Evolutionary conservation across 2,329 filamentous ascomycete species (phyloP).

Genomic region (Monilinia laxa): DNA sequence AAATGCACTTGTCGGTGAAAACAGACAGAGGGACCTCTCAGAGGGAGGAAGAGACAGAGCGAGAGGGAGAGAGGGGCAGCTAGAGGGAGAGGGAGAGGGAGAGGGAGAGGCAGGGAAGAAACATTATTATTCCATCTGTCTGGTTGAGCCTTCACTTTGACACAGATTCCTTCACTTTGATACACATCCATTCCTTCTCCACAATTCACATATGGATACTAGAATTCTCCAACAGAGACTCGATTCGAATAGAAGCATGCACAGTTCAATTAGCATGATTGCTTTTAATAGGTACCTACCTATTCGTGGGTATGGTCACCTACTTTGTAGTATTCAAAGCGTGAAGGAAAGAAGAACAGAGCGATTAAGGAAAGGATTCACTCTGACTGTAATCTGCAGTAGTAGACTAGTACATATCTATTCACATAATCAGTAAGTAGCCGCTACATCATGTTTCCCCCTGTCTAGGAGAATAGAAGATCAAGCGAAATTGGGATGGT

Average conservation of each 20-base stretch:
- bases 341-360: neutral
- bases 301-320: neutral
- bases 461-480: neutral
- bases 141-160: constrained; percentile 1
- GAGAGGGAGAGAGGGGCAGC: neutral
- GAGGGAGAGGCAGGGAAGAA: neutral
- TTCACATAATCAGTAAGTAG: neutral
- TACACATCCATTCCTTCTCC: neutral
- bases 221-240: neutral
- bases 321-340: too few relatives aligned
- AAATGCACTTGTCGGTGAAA: neutral
- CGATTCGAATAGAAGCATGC: neutral
- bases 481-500: constrained; percentile 5
- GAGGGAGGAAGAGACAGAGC: neutral
- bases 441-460: constrained; percentile 1
- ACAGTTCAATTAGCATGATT: neutral
- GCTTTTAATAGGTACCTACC: neutral
- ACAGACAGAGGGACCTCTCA: neutral
- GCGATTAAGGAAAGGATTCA: constrained; percentile 17
- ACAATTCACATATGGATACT: neutral
- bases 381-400: neutral
- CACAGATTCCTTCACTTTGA: neutral
- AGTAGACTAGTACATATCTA: too few relatives aligned
- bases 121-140: neutral
- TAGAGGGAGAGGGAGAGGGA: neutral